phyloP scores from a whole-genome alignment of 768 basidiomycete species.

The Mycena chlorophos region DNA sequence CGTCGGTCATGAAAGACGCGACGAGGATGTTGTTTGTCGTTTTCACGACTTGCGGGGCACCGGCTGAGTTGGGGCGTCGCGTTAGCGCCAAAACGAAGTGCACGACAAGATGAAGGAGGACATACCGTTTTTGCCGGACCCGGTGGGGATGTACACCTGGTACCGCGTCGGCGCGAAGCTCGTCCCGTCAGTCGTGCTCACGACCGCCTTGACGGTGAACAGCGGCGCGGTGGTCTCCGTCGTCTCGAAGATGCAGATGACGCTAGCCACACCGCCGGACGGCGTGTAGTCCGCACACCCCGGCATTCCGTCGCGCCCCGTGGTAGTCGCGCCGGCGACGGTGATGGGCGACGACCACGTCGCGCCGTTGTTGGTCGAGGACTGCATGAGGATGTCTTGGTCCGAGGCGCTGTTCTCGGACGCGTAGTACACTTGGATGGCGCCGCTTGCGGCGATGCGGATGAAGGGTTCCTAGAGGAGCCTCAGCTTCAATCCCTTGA shows the following conservation, averaged over 20 bases:
- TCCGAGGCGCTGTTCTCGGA: slow-evolving; percentile 22
- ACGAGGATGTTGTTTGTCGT: slow-evolving; percentile 21
- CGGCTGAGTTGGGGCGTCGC: slow-evolving; percentile 10
- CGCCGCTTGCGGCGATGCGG: slow-evolving; percentile 18
- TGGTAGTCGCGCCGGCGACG: slow-evolving; percentile 22
- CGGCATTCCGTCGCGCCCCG: slow-evolving; percentile 29
- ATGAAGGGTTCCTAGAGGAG: slow-evolving; percentile 25
- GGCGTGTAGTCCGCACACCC: slow-evolving; percentile 17
- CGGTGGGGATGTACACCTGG: slow-evolving; percentile 20
- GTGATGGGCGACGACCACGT: slow-evolving; percentile 20
- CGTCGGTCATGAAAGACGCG: slow-evolving; percentile 26
- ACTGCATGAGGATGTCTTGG: slow-evolving; percentile 27
- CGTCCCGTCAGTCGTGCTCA: slow-evolving; percentile 23
- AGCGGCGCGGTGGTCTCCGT: slow-evolving; percentile 19
- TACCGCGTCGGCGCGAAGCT: slow-evolving; percentile 11
- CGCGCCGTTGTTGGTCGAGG: slow-evolving; percentile 23
- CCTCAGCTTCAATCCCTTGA: not conserved
- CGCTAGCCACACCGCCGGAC: slow-evolving; percentile 1
- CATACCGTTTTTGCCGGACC: slow-evolving; percentile 19
- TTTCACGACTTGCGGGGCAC: slow-evolving; percentile 20
- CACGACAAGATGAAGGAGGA: not conserved
- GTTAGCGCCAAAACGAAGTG: not conserved
- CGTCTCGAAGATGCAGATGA: slow-evolving; percentile 28
- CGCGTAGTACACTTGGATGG: slow-evolving; percentile 26
- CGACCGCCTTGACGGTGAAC: slow-evolving; percentile 25